A percentile compares a stretch with the other conserved stretches of the same genome.
Conservation (phyloP, 805 yeast species). For the Kuraishia cidri region DNA sequence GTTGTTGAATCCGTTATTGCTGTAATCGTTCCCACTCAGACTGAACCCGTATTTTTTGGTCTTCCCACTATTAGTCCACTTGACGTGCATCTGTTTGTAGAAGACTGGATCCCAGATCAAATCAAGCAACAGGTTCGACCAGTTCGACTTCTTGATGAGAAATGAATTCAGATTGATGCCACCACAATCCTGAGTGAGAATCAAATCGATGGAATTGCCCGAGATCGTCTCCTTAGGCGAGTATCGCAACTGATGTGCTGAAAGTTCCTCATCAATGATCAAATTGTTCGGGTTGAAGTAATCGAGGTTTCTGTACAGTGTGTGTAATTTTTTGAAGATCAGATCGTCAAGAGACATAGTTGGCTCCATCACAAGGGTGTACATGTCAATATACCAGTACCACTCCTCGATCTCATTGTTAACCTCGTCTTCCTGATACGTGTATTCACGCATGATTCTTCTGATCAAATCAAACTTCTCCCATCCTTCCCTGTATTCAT, state of each 20-base stretch:
- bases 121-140: slow-evolving; percentile 27
- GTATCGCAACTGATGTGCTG: slow-evolving; percentile 6
- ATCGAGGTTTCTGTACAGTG: slow-evolving; percentile 19
- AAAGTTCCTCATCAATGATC: slow-evolving; percentile 17
- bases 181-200: slow-evolving; percentile 30
- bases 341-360: slow-evolving; percentile 22
- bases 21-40: slow-evolving; percentile 15
- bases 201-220: slow-evolving; percentile 24
- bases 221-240: slow-evolving; percentile 11
- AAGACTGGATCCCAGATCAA: slow-evolving; percentile 31
- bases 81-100: slow-evolving; percentile 23
- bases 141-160: slow-evolving; percentile 24
- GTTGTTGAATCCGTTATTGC: slow-evolving; percentile 25
- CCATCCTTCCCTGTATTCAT: slow-evolving; percentile 40
- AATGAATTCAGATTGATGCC: slow-evolving; percentile 32
- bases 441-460: slow-evolving; percentile 21
- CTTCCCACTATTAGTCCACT: slow-evolving; percentile 18
- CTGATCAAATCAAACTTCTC: slow-evolving; percentile 28
- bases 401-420: slow-evolving; percentile 18
- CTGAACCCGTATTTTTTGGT: slow-evolving; percentile 17
- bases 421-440: slow-evolving; percentile 10
- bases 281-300: slow-evolving; percentile 26
- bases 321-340: slow-evolving; percentile 19
- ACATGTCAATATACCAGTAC: slow-evolving; percentile 32
- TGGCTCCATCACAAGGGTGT: slow-evolving; percentile 32